These are phyloP conservation scores for Exophiala calicioides DNA, from an alignment of 2,329 filamentous ascomycete species.

Conservation along the genomic window DNA sequence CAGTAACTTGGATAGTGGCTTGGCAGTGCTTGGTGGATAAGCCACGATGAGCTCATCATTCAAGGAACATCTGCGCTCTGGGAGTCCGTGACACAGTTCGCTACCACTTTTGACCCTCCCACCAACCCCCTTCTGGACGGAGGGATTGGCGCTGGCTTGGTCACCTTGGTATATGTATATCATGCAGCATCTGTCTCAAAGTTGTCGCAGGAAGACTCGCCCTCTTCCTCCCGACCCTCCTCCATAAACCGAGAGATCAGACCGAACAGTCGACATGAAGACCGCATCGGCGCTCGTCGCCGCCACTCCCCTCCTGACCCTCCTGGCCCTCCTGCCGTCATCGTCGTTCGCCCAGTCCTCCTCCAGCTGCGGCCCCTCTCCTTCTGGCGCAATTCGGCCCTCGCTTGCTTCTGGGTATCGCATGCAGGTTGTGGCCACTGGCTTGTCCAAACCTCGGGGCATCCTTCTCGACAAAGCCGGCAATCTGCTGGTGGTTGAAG, in stretches of 20 bases:
- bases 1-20: too few relatives aligned
- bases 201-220: neutral
- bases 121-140: too few relatives aligned
- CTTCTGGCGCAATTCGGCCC: constrained; percentile 29
- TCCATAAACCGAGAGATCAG: neutral
- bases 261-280: constrained; percentile 2
- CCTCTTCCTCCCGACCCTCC: neutral
- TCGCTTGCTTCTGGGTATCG: constrained; percentile 32
- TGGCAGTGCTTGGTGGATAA: too few relatives aligned
- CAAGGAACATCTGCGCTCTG: too few relatives aligned
- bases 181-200: neutral
- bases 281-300: neutral
- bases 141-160: too few relatives aligned
- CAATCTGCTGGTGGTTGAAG: constrained; percentile 52
- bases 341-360: constrained; percentile 20
- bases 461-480: constrained; percentile 51
- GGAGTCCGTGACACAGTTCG: too few relatives aligned
- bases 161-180: too few relatives aligned
- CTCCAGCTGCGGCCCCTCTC: constrained; percentile 25
- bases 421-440: constrained; percentile 49
- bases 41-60: too few relatives aligned
- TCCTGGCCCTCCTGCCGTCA: constrained; percentile 8
- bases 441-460: constrained; percentile 47
- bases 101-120: too few relatives aligned
- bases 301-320: too few relatives aligned